Evolutionary conservation across 257 asterid species (phyloP).

Genomic region (Nicotiana tomentosiformis): DNA sequence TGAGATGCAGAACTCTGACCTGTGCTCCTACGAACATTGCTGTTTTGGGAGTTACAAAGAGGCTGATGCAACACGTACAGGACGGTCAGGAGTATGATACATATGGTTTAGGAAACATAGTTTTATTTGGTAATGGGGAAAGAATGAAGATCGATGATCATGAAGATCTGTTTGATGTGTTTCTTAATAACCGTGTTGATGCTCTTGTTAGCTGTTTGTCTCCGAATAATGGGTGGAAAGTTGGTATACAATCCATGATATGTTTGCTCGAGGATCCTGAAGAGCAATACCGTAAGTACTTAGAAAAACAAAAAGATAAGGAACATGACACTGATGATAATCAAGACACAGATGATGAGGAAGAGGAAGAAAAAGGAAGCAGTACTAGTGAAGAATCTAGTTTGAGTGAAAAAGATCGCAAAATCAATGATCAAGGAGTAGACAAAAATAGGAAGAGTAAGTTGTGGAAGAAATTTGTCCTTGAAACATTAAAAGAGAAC

Average conservation of each 20-base stretch:
- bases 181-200: constrained; percentile 35
- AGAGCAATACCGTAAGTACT: constrained; percentile 19
- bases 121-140: constrained; percentile 44
- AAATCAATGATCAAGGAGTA: neutral
- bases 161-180: constrained; percentile 40
- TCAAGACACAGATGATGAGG: constrained; percentile 6
- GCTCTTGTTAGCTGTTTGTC: constrained; percentile 24
- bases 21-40: constrained; percentile 59
- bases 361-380: neutral
- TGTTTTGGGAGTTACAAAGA: constrained; percentile 24
- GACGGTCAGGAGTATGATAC: constrained; percentile 1
- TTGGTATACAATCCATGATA: constrained; percentile 20
- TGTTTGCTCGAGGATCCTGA: constrained; percentile 36
- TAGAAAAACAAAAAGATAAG: neutral
- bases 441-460: neutral
- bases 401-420: neutral
- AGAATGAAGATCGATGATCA: constrained; percentile 43
- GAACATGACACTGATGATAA: neutral
- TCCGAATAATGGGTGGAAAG: constrained; percentile 37
- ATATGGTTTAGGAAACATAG: constrained; percentile 46
- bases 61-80: constrained; percentile 27
- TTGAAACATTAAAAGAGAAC: constrained; percentile 13
- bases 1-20: constrained; percentile 32
- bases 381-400: neutral
- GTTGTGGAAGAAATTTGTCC: constrained; percentile 26